A percentile compares a stretch with the other conserved stretches of the same genome.
Evolutionary conservation across 2,329 filamentous ascomycete species (phyloP).

Genomic region (Cladophialophora bantiana): DNA sequence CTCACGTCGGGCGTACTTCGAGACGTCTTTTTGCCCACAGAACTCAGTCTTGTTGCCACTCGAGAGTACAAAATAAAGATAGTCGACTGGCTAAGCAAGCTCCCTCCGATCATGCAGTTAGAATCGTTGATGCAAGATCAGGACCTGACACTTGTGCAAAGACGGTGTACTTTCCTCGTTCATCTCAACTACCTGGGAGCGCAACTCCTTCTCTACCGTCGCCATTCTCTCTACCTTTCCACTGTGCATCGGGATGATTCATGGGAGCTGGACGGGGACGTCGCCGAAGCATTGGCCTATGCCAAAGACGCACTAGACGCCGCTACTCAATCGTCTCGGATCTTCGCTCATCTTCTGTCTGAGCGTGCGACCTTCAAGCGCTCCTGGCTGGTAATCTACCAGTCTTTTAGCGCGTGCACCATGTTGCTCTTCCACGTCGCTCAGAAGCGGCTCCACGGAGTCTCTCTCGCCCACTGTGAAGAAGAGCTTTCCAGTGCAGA

Average conservation of each 20-base stretch:
- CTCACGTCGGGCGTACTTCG: conserved; percentile 10
- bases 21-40: conserved; percentile 2
- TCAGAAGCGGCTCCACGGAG: conserved; percentile 12
- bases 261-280: conserved; percentile 11
- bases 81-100: conserved; percentile 1
- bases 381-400: conserved; percentile 13
- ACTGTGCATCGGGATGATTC: neutral
- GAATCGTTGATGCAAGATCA: conserved; percentile 3
- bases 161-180: conserved; percentile 5
- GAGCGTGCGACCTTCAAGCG: conserved; percentile 7
- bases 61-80: conserved; percentile 9
- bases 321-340: neutral
- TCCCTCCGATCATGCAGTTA: conserved; percentile 6
- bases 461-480: neutral
- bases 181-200: conserved; percentile 13
- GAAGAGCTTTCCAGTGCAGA: conserved; percentile 9
- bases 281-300: conserved; percentile 9
- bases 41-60: conserved; percentile 5
- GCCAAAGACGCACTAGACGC: conserved; percentile 9
- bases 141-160: neutral
- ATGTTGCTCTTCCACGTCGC: conserved; percentile 16
- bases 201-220: conserved; percentile 9
- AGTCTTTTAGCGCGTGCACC: conserved; percentile 14
- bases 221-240: conserved; percentile 10
- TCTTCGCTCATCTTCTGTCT: neutral